Evolutionary conservation across 2,329 filamentous ascomycete species (phyloP).

Genomic region (Pezicula rhizophila): DNA sequence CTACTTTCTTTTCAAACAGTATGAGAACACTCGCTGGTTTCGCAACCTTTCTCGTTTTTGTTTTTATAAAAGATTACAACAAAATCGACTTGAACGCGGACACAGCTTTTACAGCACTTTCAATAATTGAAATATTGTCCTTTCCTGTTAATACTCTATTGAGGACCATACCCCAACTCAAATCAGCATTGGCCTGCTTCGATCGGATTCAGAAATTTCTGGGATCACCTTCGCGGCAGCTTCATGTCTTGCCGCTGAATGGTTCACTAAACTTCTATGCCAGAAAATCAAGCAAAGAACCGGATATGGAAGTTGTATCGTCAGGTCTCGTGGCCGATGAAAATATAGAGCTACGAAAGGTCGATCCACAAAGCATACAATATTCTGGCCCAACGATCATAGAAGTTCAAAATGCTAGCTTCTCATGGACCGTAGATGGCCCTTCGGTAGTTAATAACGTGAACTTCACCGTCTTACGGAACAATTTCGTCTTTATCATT

Average conservation of each 20-base stretch:
- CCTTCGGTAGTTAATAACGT: conserved; percentile 12
- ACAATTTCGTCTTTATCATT: conserved; percentile 21
- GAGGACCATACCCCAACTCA: conserved; percentile 31
- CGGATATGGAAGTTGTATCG: background rate
- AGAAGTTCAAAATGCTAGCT: conserved; percentile 17
- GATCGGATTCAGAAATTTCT: conserved; percentile 34
- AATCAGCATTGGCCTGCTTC: conserved; percentile 33
- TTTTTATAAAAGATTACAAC: conserved; percentile 23
- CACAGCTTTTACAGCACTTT: conserved; percentile 36
- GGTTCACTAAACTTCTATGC: background rate
- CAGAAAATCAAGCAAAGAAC: background rate
- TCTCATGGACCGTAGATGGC: conserved; percentile 14
- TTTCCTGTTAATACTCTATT: conserved; percentile 35
- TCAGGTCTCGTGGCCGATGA: too few species aligned
- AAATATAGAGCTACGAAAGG: conserved; percentile 7
- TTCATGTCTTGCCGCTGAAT: conserved; percentile 16
- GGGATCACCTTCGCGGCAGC: conserved; percentile 13
- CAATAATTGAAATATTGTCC: conserved; percentile 33
- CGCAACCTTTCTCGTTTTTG: conserved; percentile 33
- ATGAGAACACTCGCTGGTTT: conserved; percentile 29
- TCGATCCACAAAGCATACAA: background rate
- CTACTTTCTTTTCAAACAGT: conserved; percentile 17
- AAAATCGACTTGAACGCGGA: conserved; percentile 21
- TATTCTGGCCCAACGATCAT: conserved; percentile 9
- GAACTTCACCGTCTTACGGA: conserved; percentile 10